phyloP scores from a whole-genome alignment of 2,329 filamentous ascomycete species.

The Periconia digitata region DNA sequence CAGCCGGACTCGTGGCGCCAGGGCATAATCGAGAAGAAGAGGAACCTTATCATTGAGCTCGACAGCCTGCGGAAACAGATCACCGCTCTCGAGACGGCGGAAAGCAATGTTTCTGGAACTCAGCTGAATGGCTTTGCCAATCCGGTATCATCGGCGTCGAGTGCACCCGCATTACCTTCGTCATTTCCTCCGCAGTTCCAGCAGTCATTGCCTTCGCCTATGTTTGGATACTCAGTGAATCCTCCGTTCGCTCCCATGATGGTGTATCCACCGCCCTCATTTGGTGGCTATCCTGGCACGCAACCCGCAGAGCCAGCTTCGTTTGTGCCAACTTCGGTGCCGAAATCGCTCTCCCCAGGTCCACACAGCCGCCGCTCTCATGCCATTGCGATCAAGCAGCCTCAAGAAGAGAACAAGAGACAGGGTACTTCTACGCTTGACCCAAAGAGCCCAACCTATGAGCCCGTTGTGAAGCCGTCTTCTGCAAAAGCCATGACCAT shows the following conservation, averaged over 20 bases:
- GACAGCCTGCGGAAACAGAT: constrained; percentile 40
- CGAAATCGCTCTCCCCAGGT: constrained; percentile 27
- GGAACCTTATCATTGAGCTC: constrained; percentile 37
- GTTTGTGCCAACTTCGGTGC: constrained; percentile 20
- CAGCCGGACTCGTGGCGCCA: constrained; percentile 37
- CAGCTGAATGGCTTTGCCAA: constrained; percentile 10
- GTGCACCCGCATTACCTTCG: constrained; percentile 11
- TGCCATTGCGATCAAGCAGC: constrained; percentile 46
- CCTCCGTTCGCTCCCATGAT: constrained; percentile 28
- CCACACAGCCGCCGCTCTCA: constrained; percentile 42
- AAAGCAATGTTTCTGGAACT: constrained; percentile 11
- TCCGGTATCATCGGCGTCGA: constrained; percentile 6
- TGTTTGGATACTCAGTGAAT: constrained; percentile 25
- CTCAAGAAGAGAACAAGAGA: constrained; percentile 30
- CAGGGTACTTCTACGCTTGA: constrained; percentile 32
- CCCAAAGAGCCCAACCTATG: constrained; percentile 45
- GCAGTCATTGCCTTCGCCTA: constrained; percentile 22
- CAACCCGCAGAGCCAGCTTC: constrained; percentile 20
- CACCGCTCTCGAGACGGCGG: constrained; percentile 23
- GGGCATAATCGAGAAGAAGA: constrained; percentile 39
- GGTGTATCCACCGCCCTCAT: constrained; percentile 32
- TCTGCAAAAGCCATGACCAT: constrained; percentile 17
- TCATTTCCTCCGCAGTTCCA: constrained; percentile 29
- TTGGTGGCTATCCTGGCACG: constrained; percentile 19
- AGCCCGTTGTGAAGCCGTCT: constrained; percentile 28